phyloP scores from a whole-genome alignment of 2,329 filamentous ascomycete species.

The Fusarium falciforme region DNA sequence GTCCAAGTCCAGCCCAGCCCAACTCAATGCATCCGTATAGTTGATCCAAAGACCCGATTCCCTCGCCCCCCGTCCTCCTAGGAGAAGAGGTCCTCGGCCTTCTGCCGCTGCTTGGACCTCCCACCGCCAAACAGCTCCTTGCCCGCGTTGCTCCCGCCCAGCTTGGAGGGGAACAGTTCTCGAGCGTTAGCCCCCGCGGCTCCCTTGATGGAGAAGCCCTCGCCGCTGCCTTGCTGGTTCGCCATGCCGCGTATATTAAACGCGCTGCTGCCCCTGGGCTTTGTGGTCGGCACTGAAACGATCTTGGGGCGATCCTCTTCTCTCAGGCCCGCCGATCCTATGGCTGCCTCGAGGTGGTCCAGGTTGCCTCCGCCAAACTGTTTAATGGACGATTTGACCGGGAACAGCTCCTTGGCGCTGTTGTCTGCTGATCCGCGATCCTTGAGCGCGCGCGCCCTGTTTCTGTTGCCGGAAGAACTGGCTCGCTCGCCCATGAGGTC shows the following conservation, averaged over 20 bases:
- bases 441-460: conserved; percentile 49
- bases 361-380: conserved; percentile 46
- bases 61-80: conserved; percentile 46
- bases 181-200: conserved; percentile 59
- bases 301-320: conserved; percentile 64
- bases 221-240: conserved; percentile 55
- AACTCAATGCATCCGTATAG: conserved; percentile 10
- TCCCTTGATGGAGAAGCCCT: conserved; percentile 76
- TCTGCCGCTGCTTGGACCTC: conserved; percentile 67
- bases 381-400: conserved; percentile 45
- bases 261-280: conserved; percentile 50
- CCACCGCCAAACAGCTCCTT: conserved; percentile 74
- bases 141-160: conserved; percentile 66
- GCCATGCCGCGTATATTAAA: conserved; percentile 73
- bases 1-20: not conserved
- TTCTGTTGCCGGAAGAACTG: conserved; percentile 50
- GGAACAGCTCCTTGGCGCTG: conserved; percentile 54
- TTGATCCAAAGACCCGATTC: conserved; percentile 2
- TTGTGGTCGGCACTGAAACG: conserved; percentile 63
- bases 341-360: conserved; percentile 53
- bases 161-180: conserved; percentile 77
- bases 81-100: conserved; percentile 78
- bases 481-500: conserved; percentile 49
- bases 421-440: conserved; percentile 48
- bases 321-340: conserved; percentile 51